phyloP scores from a whole-genome alignment of 305 asterid species.

The Petunia hybrid region DNA sequence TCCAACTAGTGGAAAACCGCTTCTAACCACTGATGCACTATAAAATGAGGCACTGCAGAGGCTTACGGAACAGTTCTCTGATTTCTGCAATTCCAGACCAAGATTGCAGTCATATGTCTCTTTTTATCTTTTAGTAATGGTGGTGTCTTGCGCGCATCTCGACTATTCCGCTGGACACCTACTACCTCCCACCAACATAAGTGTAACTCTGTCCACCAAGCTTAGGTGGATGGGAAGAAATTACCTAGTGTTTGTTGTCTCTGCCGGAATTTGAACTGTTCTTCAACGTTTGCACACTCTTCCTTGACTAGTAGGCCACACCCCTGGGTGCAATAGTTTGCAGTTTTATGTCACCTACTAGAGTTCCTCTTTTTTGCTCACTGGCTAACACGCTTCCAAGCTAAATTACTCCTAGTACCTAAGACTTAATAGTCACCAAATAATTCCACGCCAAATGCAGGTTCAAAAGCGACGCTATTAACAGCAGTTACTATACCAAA shows the following conservation, averaged over 20 bases:
- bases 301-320: too few relatives aligned
- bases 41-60: not conserved
- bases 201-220: too few relatives aligned
- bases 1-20: not conserved
- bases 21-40: not conserved
- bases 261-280: too few relatives aligned
- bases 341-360: not conserved
- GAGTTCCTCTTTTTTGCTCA: not conserved
- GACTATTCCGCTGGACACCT: too few relatives aligned
- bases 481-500: not conserved
- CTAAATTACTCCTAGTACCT: not conserved
- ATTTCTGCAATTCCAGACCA: not conserved
- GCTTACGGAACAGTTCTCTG: not conserved
- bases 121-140: too few relatives aligned
- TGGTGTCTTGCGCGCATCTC: too few relatives aligned
- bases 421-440: too few relatives aligned
- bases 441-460: not conserved
- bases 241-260: too few relatives aligned
- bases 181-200: too few relatives aligned
- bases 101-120: not conserved
- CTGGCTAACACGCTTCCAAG: not conserved
- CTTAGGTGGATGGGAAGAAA: too few relatives aligned
- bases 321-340: too few relatives aligned
- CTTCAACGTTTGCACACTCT: too few relatives aligned
- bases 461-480: not conserved